Conservation (phyloP, 768 basidiomycete genomes). For the Pleurotus tuber-regium region DNA sequence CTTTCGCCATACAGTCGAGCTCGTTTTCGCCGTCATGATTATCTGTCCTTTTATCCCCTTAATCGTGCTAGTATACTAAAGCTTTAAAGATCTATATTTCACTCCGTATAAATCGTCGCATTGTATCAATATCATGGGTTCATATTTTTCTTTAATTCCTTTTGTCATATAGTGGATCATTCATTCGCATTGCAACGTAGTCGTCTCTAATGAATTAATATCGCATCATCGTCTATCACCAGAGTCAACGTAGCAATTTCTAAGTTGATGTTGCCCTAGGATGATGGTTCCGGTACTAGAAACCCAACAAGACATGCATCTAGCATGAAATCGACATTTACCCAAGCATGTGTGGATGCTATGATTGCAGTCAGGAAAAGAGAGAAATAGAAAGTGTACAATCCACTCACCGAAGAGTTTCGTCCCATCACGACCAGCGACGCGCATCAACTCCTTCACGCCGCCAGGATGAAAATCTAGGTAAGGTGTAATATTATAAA, state of each 20-base stretch:
- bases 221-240: background rate
- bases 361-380: background rate
- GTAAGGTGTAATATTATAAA: conserved; percentile 96
- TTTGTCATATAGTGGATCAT: too few relatives aligned
- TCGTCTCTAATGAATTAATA: too few relatives aligned
- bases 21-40: background rate
- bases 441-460: conserved; percentile 90
- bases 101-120: too few relatives aligned
- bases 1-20: background rate
- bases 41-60: background rate
- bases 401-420: conserved; percentile 80
- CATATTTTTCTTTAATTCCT: too few relatives aligned
- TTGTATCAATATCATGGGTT: too few relatives aligned
- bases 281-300: conserved; percentile 66
- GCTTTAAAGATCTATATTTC: too few relatives aligned
- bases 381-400: background rate
- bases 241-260: background rate
- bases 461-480: conserved; percentile 92
- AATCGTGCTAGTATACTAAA: too few relatives aligned
- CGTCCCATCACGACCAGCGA: conserved; percentile 93
- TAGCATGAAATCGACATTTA: conserved; percentile 94
- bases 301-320: conserved; percentile 92
- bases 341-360: conserved; percentile 96
- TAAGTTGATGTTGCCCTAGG: conserved; percentile 20
- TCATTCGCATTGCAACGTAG: too few relatives aligned